Percentiles rank a stretch among this genome's conserved stretches.
Conservation (phyloP, 2,329 filamentous ascomycete species). For the Arthroderma uncinatum region DNA sequence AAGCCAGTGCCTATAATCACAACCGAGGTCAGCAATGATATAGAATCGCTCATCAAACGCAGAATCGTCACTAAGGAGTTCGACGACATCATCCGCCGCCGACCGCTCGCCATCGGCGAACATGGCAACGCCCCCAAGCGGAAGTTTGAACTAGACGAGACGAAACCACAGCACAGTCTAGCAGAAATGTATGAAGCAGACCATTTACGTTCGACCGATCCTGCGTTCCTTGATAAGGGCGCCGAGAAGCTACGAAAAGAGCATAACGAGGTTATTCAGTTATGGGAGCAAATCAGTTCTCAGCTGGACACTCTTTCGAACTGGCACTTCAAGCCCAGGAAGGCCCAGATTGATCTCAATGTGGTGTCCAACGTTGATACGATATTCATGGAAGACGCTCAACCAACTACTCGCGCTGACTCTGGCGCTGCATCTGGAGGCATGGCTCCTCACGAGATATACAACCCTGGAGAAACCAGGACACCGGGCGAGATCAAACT, state of each 20-base stretch:
- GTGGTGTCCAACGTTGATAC: constrained; percentile 86
- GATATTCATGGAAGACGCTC: constrained; percentile 87
- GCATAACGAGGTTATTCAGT: constrained; percentile 65
- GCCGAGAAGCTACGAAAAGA: constrained; percentile 74
- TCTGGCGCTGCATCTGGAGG: constrained; percentile 46
- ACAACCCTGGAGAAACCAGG: constrained; percentile 62
- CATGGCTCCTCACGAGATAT: constrained; percentile 90
- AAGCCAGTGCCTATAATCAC: constrained; percentile 94
- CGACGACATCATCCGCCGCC: constrained; percentile 74
- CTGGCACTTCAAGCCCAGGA: constrained; percentile 91
- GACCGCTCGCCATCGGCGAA: constrained; percentile 60
- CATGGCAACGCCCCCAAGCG: constrained; percentile 55
- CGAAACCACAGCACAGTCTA: constrained; percentile 73
- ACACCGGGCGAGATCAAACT: constrained; percentile 60
- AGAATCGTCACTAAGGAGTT: constrained; percentile 84
- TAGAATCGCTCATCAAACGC: constrained; percentile 88
- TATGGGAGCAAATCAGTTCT: constrained; percentile 72
- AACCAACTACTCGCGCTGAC: constrained; percentile 66
- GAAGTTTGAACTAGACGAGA: constrained; percentile 71
- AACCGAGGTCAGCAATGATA: constrained; percentile 75
- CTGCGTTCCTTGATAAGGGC: constrained; percentile 66
- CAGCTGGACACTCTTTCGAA: constrained; percentile 82
- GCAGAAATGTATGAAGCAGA: constrained; percentile 93
- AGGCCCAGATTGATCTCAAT: constrained; percentile 66
- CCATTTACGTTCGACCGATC: constrained; percentile 65